Base-by-base conservation (phyloP, 2,329 filamentous ascomycete genomes). In the Aspergillus clavatus region DNA sequence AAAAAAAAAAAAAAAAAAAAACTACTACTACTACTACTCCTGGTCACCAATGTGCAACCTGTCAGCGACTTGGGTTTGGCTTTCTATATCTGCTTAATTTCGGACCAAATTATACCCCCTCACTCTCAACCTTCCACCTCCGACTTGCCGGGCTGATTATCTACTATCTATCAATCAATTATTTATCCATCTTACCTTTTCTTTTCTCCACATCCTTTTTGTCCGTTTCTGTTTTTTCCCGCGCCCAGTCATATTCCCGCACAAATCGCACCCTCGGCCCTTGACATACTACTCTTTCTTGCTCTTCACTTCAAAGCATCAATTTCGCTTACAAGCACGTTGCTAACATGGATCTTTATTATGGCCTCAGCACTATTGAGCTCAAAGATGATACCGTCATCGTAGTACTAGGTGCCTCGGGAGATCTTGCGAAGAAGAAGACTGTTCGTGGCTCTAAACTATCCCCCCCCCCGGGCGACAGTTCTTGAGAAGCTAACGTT, bases 371-470 rank as follows among this genome's bases (percentile, higher is more conserved):
- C 67, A 83, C 82, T 63, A 79, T 94, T 72, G 93, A 98, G 82
- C 84, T 98, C 66, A 98, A 96, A 80, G 89, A 97, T 67, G 94
- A 98, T 80, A 98, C 93, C 56, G 82, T 90, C 67, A 94, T 98
- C 63, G 81, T 98, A 63, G 93, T 98, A 62, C 84, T 98, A 58
- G 93, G 93, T 64, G 93, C 93, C 56, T 98, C 93, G 42, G 93
- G 93, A 63, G 93, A 98, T 78, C 76, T 98, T 58, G 93, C 93
- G 41, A 98, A 98, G 81, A 98, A 98, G 85, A 98, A 98, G 84
- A 98, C 93, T 37, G 89, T 95, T 74, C 69, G 82, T 69, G 52
- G 40, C 46, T 26, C n/a, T n/a, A n/a, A n/a, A n/a, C n/a, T n/a
- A n/a, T n/a, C n/a, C 26, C 38, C 35, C 43, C 37, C 31, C 21